Conservation (phyloP, 345 rosid species). For the Xanthoceras sorbifolium region DNA sequence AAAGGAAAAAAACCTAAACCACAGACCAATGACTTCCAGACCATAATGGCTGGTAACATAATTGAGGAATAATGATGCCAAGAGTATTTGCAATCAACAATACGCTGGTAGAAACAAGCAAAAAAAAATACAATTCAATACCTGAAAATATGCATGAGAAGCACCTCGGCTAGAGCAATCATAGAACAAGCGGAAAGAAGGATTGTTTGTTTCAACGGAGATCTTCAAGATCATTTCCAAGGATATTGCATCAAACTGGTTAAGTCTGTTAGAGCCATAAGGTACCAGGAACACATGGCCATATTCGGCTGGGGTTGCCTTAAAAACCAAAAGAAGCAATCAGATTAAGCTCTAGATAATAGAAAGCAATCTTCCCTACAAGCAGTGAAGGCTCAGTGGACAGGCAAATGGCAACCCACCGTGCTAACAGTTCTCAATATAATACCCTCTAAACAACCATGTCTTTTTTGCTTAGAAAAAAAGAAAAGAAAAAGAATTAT, state of each 20-base stretch:
- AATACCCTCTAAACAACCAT: background rate
- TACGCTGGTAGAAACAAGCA: background rate
- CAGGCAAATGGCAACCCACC: conserved; percentile 9
- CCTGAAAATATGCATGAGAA: conserved; percentile 35
- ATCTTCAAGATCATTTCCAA: conserved; percentile 32
- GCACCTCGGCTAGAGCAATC: conserved; percentile 20
- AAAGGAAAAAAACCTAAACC: too few relatives aligned
- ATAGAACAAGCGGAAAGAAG: conserved; percentile 33
- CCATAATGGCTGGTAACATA: background rate
- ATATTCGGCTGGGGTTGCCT: conserved; percentile 41
- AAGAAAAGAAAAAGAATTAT: background rate
- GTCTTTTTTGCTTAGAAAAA: background rate
- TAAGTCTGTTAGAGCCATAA: conserved; percentile 22
- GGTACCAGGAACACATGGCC: conserved; percentile 44
- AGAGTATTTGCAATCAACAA: background rate
- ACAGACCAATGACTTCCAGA: background rate
- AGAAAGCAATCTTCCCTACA: background rate
- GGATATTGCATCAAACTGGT: conserved; percentile 27
- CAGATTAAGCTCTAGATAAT: conserved; percentile 5
- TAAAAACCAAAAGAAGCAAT: conserved; percentile 8
- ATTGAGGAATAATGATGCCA: background rate
- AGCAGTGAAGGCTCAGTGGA: background rate
- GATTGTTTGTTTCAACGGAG: conserved; percentile 36
- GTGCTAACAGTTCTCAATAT: background rate
- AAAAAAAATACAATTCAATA: conserved; percentile 9